Evolutionary conservation across 305 asterid genomes (phyloP).

Genomic region (Fraxinus nigra): DNA sequence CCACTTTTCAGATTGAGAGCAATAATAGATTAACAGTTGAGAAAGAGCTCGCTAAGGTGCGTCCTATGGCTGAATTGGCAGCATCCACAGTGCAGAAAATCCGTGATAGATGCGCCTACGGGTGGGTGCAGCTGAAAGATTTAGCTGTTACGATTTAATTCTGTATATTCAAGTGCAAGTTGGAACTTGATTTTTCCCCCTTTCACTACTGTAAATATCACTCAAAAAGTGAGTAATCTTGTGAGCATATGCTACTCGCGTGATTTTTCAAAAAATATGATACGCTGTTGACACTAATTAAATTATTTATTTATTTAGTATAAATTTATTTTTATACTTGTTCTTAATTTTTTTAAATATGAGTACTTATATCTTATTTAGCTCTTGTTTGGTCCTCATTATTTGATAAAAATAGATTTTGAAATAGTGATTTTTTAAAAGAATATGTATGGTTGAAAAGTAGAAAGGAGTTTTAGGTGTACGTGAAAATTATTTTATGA

Average conservation of each 20-base stretch:
- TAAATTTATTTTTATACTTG: too few relatives aligned
- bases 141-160: conserved; percentile 42
- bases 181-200: not conserved
- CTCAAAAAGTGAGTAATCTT: not conserved
- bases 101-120: conserved; percentile 79
- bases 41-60: conserved; percentile 62
- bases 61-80: conserved; percentile 66
- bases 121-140: conserved; percentile 75
- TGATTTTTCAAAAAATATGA: too few relatives aligned
- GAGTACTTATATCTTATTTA: too few relatives aligned
- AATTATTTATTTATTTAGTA: too few relatives aligned
- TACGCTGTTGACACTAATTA: too few relatives aligned
- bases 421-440: too few relatives aligned
- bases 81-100: conserved; percentile 60
- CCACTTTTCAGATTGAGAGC: conserved; percentile 53
- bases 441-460: too few relatives aligned
- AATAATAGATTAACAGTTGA: conserved; percentile 50
- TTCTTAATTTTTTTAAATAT: too few relatives aligned
- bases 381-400: too few relatives aligned
- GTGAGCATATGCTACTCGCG: not conserved
- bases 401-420: too few relatives aligned
- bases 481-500: too few relatives aligned
- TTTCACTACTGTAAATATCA: not conserved
- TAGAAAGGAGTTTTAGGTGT: too few relatives aligned
- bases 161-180: not conserved